These are phyloP conservation scores for Leucocoprinus birnbaumii DNA, from an alignment of 768 basidiomycete species.

Conservation along the genomic window DNA sequence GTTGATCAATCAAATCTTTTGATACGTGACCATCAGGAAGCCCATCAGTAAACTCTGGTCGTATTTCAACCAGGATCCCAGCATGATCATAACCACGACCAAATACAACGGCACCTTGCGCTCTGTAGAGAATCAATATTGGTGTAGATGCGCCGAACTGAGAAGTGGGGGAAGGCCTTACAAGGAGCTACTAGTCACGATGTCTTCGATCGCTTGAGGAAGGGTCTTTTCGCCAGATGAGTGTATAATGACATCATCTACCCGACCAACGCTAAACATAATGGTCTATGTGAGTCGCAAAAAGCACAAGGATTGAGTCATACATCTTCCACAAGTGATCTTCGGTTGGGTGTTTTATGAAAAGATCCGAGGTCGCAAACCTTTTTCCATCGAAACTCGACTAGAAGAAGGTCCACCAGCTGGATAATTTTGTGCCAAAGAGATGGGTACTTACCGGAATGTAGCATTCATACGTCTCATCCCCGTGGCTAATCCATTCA, in stretches of 20 bases:
- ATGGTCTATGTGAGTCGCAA: neutral
- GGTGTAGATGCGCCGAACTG: neutral
- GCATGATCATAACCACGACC: constrained; percentile 33
- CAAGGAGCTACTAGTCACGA: constrained; percentile 23
- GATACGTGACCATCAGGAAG: constrained; percentile 18
- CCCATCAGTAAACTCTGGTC: constrained; percentile 23
- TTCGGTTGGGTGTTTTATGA: constrained; percentile 39
- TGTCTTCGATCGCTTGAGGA: constrained; percentile 29
- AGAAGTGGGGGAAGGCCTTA: constrained; percentile 13
- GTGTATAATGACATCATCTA: constrained; percentile 36
- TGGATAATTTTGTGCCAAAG: neutral
- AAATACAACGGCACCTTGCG: constrained; percentile 38
- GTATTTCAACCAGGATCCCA: constrained; percentile 31
- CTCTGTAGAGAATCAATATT: too few relatives aligned
- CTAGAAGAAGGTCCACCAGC: constrained; percentile 19
- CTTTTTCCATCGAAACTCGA: constrained; percentile 30
- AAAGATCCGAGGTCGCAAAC: constrained; percentile 43
- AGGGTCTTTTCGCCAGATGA: constrained; percentile 35
- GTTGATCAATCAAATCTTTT: constrained; percentile 28
- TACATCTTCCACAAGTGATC: constrained; percentile 42
- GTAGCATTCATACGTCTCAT: constrained; percentile 36
- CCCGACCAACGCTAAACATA: constrained; percentile 36
- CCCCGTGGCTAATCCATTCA: constrained; percentile 33
- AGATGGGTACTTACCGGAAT: constrained; percentile 25
- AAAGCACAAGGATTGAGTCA: neutral